These are phyloP conservation scores for Phytophthora chlamydospora DNA, from an alignment of 352 stramenopile species.

Conservation along the genomic window DNA sequence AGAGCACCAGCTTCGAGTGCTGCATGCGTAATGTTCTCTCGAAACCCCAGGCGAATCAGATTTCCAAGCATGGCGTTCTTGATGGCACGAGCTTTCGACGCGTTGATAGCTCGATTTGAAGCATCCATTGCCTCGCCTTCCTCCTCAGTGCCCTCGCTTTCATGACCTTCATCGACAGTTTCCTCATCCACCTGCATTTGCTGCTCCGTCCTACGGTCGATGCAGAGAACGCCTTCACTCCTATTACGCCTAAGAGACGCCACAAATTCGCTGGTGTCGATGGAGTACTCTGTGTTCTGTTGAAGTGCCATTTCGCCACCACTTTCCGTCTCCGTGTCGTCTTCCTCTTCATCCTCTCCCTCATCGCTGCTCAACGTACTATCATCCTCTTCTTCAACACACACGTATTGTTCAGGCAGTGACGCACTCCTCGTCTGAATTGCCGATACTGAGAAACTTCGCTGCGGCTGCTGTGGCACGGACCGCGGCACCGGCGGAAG, in stretches of 20 bases:
- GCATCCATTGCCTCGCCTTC: conserved; percentile 35
- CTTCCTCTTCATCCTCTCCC: conserved; percentile 25
- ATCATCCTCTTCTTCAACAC: conserved; percentile 19
- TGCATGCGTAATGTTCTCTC: conserved; percentile 41
- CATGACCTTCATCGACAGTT: conserved; percentile 9
- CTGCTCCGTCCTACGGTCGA: background rate
- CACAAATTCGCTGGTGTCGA: conserved; percentile 9
- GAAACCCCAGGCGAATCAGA: conserved; percentile 56
- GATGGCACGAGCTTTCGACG: conserved; percentile 64
- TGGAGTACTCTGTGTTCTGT: conserved; percentile 11
- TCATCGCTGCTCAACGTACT: conserved; percentile 35
- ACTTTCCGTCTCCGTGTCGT: conserved; percentile 27
- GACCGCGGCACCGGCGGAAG: background rate
- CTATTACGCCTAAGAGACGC: conserved; percentile 3
- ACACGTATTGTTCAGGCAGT: conserved; percentile 13
- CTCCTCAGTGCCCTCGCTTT: conserved; percentile 10
- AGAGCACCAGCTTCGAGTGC: conserved; percentile 65
- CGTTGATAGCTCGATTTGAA: conserved; percentile 69
- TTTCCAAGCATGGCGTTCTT: conserved; percentile 62
- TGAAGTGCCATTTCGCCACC: conserved; percentile 3
- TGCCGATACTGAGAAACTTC: conserved; percentile 6
- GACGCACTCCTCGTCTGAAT: conserved; percentile 3
- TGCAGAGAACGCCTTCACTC: background rate
- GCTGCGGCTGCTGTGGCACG: background rate
- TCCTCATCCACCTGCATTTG: conserved; percentile 4